These are phyloP conservation scores for Coemansia sp. DNA, from an alignment of 192 early-diverging fungal genomes.

Conservation along the genomic window DNA sequence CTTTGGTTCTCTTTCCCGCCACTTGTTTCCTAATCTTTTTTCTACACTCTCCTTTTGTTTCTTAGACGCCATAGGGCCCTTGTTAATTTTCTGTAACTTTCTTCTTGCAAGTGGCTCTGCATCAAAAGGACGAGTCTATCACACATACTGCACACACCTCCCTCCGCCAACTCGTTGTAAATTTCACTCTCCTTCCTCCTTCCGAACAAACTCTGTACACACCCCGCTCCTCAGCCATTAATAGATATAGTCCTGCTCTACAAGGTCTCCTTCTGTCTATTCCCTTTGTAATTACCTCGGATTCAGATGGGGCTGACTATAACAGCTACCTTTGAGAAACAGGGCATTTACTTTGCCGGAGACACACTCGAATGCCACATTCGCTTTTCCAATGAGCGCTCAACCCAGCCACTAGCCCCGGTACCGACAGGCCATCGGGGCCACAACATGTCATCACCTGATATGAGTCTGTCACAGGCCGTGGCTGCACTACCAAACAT, in stretches of 20 bases:
- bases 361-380: constrained; percentile 52
- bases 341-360: constrained; percentile 50
- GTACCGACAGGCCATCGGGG: background rate
- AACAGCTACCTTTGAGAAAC: constrained; percentile 48
- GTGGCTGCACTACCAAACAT: background rate
- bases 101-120: too few species aligned
- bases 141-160: too few species aligned
- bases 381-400: constrained; percentile 37
- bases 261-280: background rate
- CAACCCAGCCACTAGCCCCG: constrained; percentile 3
- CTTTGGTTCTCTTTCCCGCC: too few species aligned
- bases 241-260: background rate
- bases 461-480: background rate
- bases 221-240: too few species aligned
- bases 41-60: too few species aligned
- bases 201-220: too few species aligned
- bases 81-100: too few species aligned
- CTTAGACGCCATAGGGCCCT: too few species aligned
- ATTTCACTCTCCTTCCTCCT: background rate
- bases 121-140: too few species aligned
- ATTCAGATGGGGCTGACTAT: constrained; percentile 47
- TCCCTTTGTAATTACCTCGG: background rate
- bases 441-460: background rate
- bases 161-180: too few species aligned
- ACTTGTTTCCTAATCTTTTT: too few species aligned